phyloP scores from a whole-genome alignment of 192 early-diverging fungal genomes.

The Entomortierella lignicola region DNA sequence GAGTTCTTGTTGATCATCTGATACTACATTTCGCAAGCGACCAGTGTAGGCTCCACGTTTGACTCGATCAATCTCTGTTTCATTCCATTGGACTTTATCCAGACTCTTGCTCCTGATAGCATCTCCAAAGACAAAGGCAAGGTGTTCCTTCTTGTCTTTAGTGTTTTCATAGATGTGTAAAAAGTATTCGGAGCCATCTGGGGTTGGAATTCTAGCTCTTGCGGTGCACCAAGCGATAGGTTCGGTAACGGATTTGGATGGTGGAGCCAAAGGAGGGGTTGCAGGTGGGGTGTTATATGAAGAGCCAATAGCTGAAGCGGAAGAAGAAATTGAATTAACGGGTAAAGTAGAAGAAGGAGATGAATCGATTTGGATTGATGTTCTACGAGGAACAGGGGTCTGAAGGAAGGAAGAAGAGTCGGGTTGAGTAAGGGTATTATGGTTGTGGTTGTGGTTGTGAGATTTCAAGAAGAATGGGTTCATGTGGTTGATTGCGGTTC shows the following conservation, averaged over 20 bases:
- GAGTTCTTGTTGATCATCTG: slow-evolving; percentile 27
- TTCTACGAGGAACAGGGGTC: slow-evolving; percentile 42
- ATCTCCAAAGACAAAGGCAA: slow-evolving; percentile 95
- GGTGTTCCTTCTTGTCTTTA: slow-evolving; percentile 89
- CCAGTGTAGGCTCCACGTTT: slow-evolving; percentile 83
- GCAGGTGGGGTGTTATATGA: slow-evolving; percentile 49
- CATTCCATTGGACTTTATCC: slow-evolving; percentile 71
- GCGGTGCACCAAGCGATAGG: slow-evolving; percentile 61
- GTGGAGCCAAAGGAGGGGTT: slow-evolving; percentile 30
- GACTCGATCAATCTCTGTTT: slow-evolving; percentile 83
- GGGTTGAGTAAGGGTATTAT: slow-evolving; percentile 8
- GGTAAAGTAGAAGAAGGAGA: neutral
- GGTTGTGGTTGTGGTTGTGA: slow-evolving; percentile 6
- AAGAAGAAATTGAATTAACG: neutral
- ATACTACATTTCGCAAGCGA: slow-evolving; percentile 39
- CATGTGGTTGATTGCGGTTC: slow-evolving; percentile 44
- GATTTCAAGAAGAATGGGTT: slow-evolving; percentile 44
- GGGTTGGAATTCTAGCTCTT: slow-evolving; percentile 83
- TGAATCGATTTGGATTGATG: slow-evolving; percentile 21
- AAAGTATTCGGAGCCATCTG: slow-evolving; percentile 79
- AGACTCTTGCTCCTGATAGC: slow-evolving; percentile 76
- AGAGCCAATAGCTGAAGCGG: neutral
- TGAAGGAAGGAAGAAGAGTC: too few relatives aligned
- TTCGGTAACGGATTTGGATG: slow-evolving; percentile 4
- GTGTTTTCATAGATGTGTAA: slow-evolving; percentile 88